phyloP scores from a whole-genome alignment of 495 filamentous ascomycete genomes.

The Talaromyces trachyspermus region DNA sequence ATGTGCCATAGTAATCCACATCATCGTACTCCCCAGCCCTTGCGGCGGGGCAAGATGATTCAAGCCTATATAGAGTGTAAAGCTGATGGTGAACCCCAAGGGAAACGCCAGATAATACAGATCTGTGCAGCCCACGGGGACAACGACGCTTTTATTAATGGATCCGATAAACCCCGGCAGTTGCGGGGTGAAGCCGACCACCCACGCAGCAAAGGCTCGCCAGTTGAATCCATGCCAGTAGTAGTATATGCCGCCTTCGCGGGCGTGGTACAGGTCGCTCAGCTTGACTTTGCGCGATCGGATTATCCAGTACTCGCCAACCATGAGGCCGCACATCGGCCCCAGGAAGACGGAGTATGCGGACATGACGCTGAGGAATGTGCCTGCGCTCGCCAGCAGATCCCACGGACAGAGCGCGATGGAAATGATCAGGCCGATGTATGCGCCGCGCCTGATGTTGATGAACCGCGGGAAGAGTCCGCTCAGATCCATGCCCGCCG shows the following conservation, averaged over 20 bases:
- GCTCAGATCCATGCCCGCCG: constrained; percentile 37
- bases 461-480: constrained; percentile 39
- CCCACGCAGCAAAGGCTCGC: constrained; percentile 26
- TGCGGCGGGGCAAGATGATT: constrained; percentile 11
- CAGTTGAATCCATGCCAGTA: constrained; percentile 33
- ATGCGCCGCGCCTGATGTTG: constrained; percentile 39
- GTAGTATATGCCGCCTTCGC: constrained; percentile 24
- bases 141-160: not conserved
- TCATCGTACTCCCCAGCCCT: constrained; percentile 19
- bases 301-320: constrained; percentile 30
- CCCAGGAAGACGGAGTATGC: constrained; percentile 39
- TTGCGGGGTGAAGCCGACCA: constrained; percentile 7
- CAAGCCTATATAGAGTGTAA: constrained; percentile 10
- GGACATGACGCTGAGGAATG: constrained; percentile 38
- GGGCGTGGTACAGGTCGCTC: constrained; percentile 24
- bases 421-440: constrained; percentile 31
- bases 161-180: not conserved
- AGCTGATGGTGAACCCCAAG: constrained; percentile 5
- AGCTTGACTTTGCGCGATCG: constrained; percentile 25
- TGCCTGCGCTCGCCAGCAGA: constrained; percentile 34
- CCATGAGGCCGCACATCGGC: constrained; percentile 31
- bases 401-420: constrained; percentile 39
- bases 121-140: not conserved
- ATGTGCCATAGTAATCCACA: constrained; percentile 21
- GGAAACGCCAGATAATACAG: constrained; percentile 6